A percentile compares a stretch with the other conserved stretches of the same genome.
Evolutionary conservation across 106 monocot genomes (phyloP).

Genomic region (Dendrobium catenatum): DNA sequence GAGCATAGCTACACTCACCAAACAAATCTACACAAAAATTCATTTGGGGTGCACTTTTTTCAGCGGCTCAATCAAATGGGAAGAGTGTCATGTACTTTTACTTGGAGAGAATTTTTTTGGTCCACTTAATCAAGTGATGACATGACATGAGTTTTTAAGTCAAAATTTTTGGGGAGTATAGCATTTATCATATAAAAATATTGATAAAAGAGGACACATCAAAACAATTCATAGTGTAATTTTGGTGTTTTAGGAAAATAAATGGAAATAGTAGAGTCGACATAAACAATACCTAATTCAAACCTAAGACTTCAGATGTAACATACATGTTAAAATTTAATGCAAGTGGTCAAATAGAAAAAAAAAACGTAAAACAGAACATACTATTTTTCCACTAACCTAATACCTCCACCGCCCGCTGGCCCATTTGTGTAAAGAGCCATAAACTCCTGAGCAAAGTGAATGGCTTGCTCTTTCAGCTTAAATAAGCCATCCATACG

Average conservation of each 20-base stretch:
- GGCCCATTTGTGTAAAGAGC: constrained; percentile 99
- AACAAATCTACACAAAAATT: no score
- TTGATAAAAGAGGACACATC: neutral
- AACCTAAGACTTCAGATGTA: neutral
- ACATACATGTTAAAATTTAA: constrained; percentile 1
- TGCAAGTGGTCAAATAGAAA: neutral
- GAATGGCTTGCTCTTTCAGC: constrained; percentile 59
- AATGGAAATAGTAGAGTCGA: neutral
- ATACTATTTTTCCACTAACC: constrained; percentile 24
- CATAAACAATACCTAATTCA: neutral
- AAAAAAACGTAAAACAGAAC: constrained; percentile 7
- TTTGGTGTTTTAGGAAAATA: neutral
- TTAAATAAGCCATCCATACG: constrained; percentile 91
- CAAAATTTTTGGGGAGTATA: no score
- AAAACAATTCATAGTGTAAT: neutral
- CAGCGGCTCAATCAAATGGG: no score
- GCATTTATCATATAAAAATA: neutral
- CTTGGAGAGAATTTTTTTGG: no score
- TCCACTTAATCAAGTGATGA: no score
- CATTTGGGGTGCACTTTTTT: no score
- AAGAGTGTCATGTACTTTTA: no score
- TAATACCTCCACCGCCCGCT: constrained; percentile 93
- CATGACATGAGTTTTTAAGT: no score
- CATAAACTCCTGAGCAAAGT: constrained; percentile 70
- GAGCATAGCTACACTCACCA: no score